Evolutionary conservation across 345 rosid species (phyloP).

Genomic region (Brassica cretica): DNA sequence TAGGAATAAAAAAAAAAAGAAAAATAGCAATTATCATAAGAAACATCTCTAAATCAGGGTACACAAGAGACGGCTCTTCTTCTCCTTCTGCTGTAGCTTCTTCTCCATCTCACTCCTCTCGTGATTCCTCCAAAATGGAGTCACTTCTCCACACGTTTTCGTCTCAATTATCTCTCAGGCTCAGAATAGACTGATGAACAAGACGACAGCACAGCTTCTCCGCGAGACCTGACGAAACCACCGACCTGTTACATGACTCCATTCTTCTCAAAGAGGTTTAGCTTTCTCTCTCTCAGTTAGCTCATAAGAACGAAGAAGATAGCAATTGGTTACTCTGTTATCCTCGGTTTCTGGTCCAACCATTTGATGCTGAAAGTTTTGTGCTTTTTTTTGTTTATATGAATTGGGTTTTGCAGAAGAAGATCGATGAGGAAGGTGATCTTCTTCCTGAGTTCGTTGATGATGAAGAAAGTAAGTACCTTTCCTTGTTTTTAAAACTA

Average conservation of each 20-base stretch:
- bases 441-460: conserved; percentile 82
- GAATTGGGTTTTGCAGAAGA: conserved; percentile 57
- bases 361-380: not conserved
- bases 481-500: not conserved
- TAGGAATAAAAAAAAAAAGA: too few relatives aligned
- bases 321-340: not conserved
- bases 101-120: too few relatives aligned
- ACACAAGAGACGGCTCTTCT: too few relatives aligned
- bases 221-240: conserved; percentile 57
- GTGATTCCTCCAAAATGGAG: too few relatives aligned
- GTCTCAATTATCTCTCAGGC: too few relatives aligned
- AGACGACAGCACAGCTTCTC: conserved; percentile 48
- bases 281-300: not conserved
- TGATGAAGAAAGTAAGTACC: conserved; percentile 70
- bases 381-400: not conserved
- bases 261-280: conserved; percentile 77
- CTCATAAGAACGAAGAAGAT: not conserved
- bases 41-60: too few relatives aligned
- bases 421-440: conserved; percentile 79
- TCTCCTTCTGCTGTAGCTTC: too few relatives aligned
- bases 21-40: too few relatives aligned
- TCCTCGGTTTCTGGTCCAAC: not conserved
- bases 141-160: too few relatives aligned
- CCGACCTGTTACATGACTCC: conserved; percentile 81
- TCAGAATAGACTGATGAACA: too few relatives aligned